phyloP scores from a whole-genome alignment of 805 yeast genomes.

The Candida coquimbonensis region DNA sequence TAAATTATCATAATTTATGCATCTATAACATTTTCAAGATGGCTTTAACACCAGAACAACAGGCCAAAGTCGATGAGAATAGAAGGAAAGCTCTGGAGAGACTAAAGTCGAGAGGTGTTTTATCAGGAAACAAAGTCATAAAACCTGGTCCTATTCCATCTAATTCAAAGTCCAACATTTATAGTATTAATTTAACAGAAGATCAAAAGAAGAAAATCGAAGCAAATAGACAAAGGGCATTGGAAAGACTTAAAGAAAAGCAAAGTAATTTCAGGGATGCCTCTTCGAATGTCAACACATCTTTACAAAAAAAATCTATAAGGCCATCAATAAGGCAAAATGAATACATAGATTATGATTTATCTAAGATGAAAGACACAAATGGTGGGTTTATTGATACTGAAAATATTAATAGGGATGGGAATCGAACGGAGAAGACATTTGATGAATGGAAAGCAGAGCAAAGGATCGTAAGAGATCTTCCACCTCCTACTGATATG shows the following conservation, averaged over 20 bases:
- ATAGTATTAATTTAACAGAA: conserved; percentile 30
- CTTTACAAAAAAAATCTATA: conserved; percentile 8
- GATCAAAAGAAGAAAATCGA: conserved; percentile 46
- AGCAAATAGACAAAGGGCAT: conserved; percentile 46
- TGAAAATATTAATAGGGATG: conserved; percentile 30
- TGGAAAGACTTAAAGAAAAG: conserved; percentile 33
- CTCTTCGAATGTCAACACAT: conserved; percentile 17
- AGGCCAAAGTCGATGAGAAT: conserved; percentile 44
- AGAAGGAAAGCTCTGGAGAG: conserved; percentile 56
- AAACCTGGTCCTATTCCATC: conserved; percentile 11
- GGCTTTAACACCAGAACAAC: conserved; percentile 23
- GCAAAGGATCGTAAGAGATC: conserved; percentile 41
- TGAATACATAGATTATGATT: conserved; percentile 79
- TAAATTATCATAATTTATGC: too few species aligned
- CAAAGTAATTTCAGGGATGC: conserved; percentile 34
- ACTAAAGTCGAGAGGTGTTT: conserved; percentile 38
- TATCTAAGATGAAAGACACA: conserved; percentile 84
- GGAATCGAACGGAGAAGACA: conserved; percentile 34
- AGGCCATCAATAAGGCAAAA: conserved; percentile 46
- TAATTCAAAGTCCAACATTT: conserved; percentile 8
- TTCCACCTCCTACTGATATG: conserved; percentile 68
- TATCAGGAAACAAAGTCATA: conserved; percentile 11
- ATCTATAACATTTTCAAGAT: not conserved
- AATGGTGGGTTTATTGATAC: conserved; percentile 57
- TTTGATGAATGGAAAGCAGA: conserved; percentile 43